Percentiles rank a stretch among this genome's conserved stretches.
Conservation (phyloP, 2,329 filamentous ascomycete genomes). For the Ceratocystis alfenasii region DNA sequence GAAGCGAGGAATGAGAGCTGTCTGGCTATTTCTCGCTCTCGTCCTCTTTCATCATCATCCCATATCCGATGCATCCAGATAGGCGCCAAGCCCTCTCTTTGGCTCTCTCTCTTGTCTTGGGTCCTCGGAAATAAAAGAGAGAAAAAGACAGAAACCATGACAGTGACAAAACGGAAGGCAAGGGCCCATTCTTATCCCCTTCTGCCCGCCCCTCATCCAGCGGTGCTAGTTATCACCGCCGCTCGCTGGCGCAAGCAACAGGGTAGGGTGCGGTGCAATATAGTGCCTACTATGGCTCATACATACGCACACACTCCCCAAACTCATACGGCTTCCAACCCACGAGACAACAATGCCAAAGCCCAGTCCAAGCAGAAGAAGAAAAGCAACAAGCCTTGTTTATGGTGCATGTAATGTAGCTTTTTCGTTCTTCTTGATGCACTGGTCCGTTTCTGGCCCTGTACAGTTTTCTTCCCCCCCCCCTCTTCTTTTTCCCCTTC, state of each 20-base stretch:
- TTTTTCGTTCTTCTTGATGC: neutral
- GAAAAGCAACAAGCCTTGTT: neutral
- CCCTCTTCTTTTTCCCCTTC: neutral
- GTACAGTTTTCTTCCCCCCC: neutral
- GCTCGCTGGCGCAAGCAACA: neutral
- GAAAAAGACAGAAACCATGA: neutral
- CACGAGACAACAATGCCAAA: constrained; percentile 1
- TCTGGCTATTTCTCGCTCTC: neutral
- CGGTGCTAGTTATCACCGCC: neutral
- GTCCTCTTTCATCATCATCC: neutral
- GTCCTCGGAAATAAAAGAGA: neutral
- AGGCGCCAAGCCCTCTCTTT: neutral
- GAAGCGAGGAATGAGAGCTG: neutral
- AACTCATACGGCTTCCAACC: neutral
- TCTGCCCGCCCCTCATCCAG: neutral
- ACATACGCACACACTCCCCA: neutral
- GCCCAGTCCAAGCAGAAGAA: neutral
- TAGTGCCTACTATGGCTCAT: too few relatives aligned
- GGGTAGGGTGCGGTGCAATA: neutral
- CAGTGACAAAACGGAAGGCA: neutral
- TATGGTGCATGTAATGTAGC: neutral
- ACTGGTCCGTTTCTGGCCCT: neutral
- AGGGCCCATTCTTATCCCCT: neutral
- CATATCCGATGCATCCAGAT: neutral
- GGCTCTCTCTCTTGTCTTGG: neutral